These are phyloP conservation scores for Chlorencoelia australis DNA, from an alignment of 2,329 filamentous ascomycete genomes.

Conservation along the genomic window DNA sequence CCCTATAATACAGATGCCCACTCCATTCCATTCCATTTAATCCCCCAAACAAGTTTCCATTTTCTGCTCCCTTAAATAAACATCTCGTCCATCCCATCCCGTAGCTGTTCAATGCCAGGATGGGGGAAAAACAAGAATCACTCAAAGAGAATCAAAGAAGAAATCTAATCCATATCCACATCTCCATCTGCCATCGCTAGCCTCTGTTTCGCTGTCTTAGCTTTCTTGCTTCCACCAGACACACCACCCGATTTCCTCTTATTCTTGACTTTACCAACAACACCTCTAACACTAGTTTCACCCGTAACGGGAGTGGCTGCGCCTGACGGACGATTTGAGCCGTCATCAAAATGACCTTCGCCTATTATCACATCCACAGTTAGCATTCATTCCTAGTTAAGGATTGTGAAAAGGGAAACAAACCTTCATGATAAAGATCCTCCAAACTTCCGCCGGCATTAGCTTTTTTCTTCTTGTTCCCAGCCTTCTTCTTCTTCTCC, in stretches of 20 bases:
- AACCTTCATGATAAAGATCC: slow-evolving; percentile 98
- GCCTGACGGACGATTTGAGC: slow-evolving; percentile 70
- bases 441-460: slow-evolving; percentile 61
- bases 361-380: slow-evolving; percentile 46
- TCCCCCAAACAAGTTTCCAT: too few species aligned
- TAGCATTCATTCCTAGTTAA: slow-evolving; percentile 8
- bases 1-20: too few species aligned
- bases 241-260: slow-evolving; percentile 32
- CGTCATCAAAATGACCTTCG: slow-evolving; percentile 92
- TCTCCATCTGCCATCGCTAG: slow-evolving; percentile 58
- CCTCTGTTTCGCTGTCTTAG: slow-evolving; percentile 59
- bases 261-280: slow-evolving; percentile 34
- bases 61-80: too few species aligned
- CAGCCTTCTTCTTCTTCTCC: slow-evolving; percentile 50
- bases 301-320: slow-evolving; percentile 68
- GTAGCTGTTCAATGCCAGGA: too few species aligned
- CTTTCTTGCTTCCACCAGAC: slow-evolving; percentile 47
- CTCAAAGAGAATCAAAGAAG: too few species aligned
- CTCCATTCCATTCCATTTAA: too few species aligned
- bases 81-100: too few species aligned
- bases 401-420: slow-evolving; percentile 33
- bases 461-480: slow-evolving; percentile 45
- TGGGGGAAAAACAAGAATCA: too few species aligned
- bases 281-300: slow-evolving; percentile 38
- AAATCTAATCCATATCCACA: slow-evolving; percentile 18